Conservation (phyloP, 345 rosid genomes). For the Ceriops zippeliana region DNA sequence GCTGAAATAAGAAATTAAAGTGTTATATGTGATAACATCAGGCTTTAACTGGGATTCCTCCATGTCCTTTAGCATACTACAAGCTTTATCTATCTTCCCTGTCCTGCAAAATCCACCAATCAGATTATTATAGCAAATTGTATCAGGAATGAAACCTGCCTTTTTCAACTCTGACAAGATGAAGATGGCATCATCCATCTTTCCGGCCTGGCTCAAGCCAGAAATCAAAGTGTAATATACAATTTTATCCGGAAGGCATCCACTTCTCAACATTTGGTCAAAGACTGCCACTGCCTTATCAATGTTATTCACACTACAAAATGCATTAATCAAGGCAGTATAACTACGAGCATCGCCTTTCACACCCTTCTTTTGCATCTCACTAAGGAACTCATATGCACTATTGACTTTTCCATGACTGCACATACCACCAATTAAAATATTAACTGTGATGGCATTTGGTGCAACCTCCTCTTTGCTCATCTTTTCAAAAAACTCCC, state of each 20-base stretch:
- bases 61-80: conserved; percentile 57
- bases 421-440: conserved; percentile 70
- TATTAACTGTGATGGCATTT: conserved; percentile 52
- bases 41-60: conserved; percentile 51
- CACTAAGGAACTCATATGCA: conserved; percentile 47
- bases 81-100: conserved; percentile 50
- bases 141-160: conserved; percentile 55
- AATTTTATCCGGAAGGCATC: conserved; percentile 55
- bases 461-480: conserved; percentile 43
- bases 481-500: conserved; percentile 58
- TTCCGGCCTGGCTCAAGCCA: conserved; percentile 60
- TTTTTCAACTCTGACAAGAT: conserved; percentile 47
- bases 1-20: conserved; percentile 50
- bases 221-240: conserved; percentile 58
- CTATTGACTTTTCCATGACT: conserved; percentile 49
- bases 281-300: conserved; percentile 54
- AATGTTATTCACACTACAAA: conserved; percentile 56
- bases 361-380: conserved; percentile 54
- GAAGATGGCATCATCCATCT: conserved; percentile 47
- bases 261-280: conserved; percentile 42
- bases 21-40: conserved; percentile 59
- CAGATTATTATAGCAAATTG: conserved; percentile 59
- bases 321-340: conserved; percentile 54
- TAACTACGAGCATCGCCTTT: conserved; percentile 47
- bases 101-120: conserved; percentile 55